Evolutionary conservation across 2,329 filamentous ascomycete genomes (phyloP), one percentile per base, ranked within the genome.

Genomic region (Lachnellula arida): DNA sequence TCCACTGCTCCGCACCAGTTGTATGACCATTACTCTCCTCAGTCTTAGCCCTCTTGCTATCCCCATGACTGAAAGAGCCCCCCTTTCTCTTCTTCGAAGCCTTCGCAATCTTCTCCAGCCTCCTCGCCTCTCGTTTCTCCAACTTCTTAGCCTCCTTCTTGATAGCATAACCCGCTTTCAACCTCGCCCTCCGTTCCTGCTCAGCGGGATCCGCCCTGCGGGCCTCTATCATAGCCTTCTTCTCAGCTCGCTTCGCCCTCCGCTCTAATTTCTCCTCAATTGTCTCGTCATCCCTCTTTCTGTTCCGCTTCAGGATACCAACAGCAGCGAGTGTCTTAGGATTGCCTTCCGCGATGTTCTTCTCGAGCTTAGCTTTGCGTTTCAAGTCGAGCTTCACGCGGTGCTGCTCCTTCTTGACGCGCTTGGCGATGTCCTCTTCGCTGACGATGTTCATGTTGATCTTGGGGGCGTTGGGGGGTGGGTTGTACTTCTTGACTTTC

Each of bases 1-100:
- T 65, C 59, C 63, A 66, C 50, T 60, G 60, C 43, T 59, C 56
- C n/a, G 51, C 53, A 19, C 11, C 25, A 14, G 15, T 25, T 8
- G 14, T 22, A 8, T 43, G 6, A 2, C 23, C 49, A 17, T 25
- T 34, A 42, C 23, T 37, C 12, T 22, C 43, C 15, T 44, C 40
- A 15, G 37, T 40, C 23, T 57, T 52, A 51, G 44, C 51, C 35
- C 23, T 43, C 40, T 55, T 52, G 43, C 56, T 56, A 19, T 54
- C 51, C 40, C 54, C 53, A 35, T 49, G 49, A 25, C 53, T 54
- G 37, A 59, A 55, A n/a, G 17, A 28, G 28, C 34, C 49, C 46
- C 48, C 48, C 32, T 49, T 50, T 25, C 46, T 23, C 46, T 59
- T 59, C 43, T 61, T 56, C 2, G 25, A 32, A 12, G 19, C 23